Base-by-base conservation (phyloP, 1,139 yeast species). In the Wickerhamomyces sp. region DNA sequence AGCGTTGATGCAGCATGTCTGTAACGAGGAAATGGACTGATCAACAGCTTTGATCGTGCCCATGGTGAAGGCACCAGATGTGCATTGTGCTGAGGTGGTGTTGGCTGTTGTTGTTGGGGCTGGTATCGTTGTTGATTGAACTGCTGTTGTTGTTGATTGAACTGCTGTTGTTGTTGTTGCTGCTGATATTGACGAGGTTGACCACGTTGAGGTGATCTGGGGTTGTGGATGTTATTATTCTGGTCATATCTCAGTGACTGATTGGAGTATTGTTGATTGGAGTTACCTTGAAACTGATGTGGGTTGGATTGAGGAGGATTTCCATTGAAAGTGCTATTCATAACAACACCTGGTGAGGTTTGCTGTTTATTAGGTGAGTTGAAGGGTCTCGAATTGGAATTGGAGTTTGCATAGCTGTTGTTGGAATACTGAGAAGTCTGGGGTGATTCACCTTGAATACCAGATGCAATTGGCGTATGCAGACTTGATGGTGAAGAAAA, bases 21-120 rank as follows among this genome's bases (percentile, higher is more conserved):
- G 63, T 90, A 90, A 40, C 98, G 78, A 7, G 99, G 98, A 60
- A 93, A 90, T 1, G 98, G 98, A 4, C 94, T 84, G 56, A 86
- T 80, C 52, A 72, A 72, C 37, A 91, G 71, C 58, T 79, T 80
- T 55, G 78, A 76, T 57, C 88, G 76, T 41, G 76, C 75, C 98
- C 98, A 91, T 2, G 96, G 96, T 27, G 84, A 39, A 34, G 40
- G 41, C 27, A 31, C 37, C 39, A 7, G 64, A 55, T 40, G 56
- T 54, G 36, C 51, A 38, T 27, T 38, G 35, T 9, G 11, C 31
- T 29, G 40, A 6, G 42, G 11, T 18, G 37, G 27, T 8, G 23
- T 5, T 18, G 26, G 34, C 23, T 29, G 37, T 26, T 32, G 48
- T 6, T 44, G 50, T 13, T 40, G 49, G 9, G 45, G 47, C 10